Conservation (phyloP, 176 grass and related monocot genomes). For the Carex pumila region DNA sequence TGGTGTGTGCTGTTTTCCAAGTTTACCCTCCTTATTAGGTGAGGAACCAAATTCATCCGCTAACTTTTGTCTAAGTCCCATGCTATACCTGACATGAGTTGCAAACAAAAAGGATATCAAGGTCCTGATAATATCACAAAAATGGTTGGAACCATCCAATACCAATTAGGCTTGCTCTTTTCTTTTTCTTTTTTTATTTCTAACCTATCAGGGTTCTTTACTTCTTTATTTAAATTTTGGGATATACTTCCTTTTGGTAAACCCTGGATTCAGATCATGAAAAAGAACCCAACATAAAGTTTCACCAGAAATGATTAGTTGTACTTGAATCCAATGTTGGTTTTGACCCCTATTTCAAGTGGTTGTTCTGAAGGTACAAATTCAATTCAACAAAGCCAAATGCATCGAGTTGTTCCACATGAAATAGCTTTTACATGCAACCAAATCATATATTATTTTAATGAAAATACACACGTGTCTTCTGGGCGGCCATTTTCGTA, state of each 20-base stretch:
- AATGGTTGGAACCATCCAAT: neutral
- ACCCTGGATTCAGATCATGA: neutral
- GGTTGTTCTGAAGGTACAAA: neutral
- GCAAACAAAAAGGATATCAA: constrained; percentile 11
- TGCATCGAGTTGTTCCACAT: neutral
- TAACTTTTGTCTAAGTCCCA: constrained; percentile 86
- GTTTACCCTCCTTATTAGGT: constrained; percentile 71
- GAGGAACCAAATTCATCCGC: constrained; percentile 75
- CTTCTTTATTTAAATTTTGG: neutral
- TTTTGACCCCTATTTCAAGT: neutral
- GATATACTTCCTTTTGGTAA: neutral
- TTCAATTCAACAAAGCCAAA: neutral
- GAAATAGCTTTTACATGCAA: neutral
- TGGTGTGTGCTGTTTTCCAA: constrained; percentile 55
- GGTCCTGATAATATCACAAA: neutral
- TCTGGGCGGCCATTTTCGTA: constrained; percentile 76
- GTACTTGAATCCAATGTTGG: neutral
- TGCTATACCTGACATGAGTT: constrained; percentile 70
- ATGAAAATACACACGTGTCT: constrained; percentile 52
- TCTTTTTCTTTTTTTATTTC: neutral
- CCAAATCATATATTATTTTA: neutral
- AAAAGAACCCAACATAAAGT: neutral
- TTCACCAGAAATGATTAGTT: neutral
- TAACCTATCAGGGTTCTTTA: neutral
- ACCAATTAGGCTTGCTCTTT: neutral